Percentiles rank a stretch among this genome's conserved stretches.
phyloP scores from a whole-genome alignment of 768 basidiomycete genomes.

The Pisolithus marmoratus region DNA sequence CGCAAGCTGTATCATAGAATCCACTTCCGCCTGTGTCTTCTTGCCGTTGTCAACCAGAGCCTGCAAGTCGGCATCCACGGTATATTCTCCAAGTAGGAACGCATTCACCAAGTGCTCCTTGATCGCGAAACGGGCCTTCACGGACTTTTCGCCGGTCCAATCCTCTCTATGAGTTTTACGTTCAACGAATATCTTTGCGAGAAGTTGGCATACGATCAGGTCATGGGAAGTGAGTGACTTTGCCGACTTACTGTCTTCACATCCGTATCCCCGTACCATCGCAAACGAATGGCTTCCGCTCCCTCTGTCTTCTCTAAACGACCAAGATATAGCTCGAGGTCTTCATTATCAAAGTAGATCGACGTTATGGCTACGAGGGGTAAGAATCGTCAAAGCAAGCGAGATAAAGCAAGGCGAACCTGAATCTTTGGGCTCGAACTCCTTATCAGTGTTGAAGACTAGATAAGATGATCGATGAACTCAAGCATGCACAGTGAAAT shows the following conservation, averaged over 20 bases:
- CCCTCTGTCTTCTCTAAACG: conserved; percentile 98
- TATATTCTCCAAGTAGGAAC: conserved; percentile 86
- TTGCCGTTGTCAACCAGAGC: conserved; percentile 82
- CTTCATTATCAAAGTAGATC: conserved; percentile 95
- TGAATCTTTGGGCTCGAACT: conserved; percentile 80
- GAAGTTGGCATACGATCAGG: background rate
- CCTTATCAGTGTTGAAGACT: conserved; percentile 95
- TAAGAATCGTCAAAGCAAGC: background rate
- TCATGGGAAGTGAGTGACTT: background rate
- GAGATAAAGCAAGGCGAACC: conserved; percentile 34
- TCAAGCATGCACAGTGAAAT: background rate
- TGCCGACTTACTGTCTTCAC: conserved; percentile 60
- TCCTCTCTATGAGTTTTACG: conserved; percentile 94
- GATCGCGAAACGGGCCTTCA: conserved; percentile 94
- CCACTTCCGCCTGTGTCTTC: conserved; percentile 88
- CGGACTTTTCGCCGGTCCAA: conserved; percentile 99
- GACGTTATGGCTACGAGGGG: conserved; percentile 76
- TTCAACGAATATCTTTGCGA: conserved; percentile 71
- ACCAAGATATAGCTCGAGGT: conserved; percentile 93
- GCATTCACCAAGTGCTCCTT: conserved; percentile 92
- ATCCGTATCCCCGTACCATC: conserved; percentile 93
- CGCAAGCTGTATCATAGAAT: conserved; percentile 93
- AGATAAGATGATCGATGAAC: conserved; percentile 7
- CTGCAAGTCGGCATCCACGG: conserved; percentile 90
- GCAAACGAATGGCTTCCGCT: conserved; percentile 90